Conservation (phyloP, 1,284 basidiomycete genomes). For the Microbotryum intermedium region DNA sequence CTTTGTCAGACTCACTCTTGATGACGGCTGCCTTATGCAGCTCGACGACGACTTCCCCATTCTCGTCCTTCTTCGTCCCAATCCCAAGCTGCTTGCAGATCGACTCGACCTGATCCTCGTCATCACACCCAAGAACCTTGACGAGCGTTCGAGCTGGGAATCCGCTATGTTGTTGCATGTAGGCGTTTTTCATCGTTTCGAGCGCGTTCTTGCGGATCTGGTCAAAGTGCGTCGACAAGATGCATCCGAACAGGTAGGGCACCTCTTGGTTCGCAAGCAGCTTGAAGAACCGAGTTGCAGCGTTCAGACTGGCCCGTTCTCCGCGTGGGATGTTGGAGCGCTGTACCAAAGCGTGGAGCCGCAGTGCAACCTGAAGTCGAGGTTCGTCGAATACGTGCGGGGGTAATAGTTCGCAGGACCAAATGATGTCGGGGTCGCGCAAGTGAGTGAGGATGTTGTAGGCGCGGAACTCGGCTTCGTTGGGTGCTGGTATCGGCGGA, state of each 20-base stretch:
- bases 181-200: conserved; percentile 44
- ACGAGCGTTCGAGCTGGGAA: conserved; percentile 38
- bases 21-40: conserved; percentile 24
- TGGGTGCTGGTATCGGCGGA: conserved; percentile 50
- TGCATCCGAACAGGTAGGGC: conserved; percentile 47
- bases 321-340: conserved; percentile 54
- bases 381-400: conserved; percentile 59
- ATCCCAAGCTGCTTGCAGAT: conserved; percentile 39
- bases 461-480: conserved; percentile 90
- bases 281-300: conserved; percentile 52
- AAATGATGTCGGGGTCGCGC: conserved; percentile 67
- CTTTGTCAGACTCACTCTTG: conserved; percentile 29
- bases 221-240: conserved; percentile 47
- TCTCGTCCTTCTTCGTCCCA: conserved; percentile 19
- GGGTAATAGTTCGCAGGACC: conserved; percentile 61
- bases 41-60: conserved; percentile 15
- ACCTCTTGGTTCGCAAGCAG: conserved; percentile 39
- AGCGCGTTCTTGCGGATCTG: conserved; percentile 47
- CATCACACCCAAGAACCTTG: conserved; percentile 43
- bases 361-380: conserved; percentile 69
- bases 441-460: conserved; percentile 90
- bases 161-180: conserved; percentile 39
- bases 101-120: conserved; percentile 38
- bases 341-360: conserved; percentile 72
- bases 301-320: conserved; percentile 46